A percentile compares a stretch with the other conserved stretches of the same genome.
phyloP scores from a whole-genome alignment of 768 basidiomycete species.

The Mrakia blollopis region DNA sequence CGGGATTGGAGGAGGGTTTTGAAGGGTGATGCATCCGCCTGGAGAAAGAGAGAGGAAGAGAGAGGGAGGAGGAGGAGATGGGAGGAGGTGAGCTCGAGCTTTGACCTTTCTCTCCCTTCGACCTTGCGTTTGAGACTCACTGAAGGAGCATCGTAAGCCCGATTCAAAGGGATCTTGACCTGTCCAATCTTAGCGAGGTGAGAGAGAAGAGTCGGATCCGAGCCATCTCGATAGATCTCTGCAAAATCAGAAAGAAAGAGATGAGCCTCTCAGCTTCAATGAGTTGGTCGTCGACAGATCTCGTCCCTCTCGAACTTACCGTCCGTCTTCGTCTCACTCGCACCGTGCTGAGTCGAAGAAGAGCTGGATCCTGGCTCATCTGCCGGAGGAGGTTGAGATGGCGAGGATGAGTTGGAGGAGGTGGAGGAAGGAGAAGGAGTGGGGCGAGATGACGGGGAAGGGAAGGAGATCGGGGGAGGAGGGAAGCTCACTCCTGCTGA shows the following conservation, averaged over 20 bases:
- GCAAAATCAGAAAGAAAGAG: not conserved
- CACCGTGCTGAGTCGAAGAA: not conserved
- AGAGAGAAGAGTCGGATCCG: not conserved
- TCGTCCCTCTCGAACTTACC: not conserved
- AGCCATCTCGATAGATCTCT: conserved; percentile 3
- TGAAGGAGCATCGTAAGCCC: not conserved
- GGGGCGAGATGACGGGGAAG: not conserved
- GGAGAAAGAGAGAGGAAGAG: not conserved
- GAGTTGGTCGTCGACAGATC: not conserved
- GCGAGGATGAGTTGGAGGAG: not conserved
- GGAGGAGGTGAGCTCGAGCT: not conserved
- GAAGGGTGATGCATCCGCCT: not conserved
- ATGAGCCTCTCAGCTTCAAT: not conserved
- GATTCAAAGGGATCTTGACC: not conserved
- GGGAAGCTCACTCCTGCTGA: not conserved
- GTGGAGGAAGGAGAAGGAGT: not conserved
- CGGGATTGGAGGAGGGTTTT: not conserved
- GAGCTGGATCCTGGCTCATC: not conserved
- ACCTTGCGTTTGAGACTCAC: not conserved
- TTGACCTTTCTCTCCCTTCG: not conserved
- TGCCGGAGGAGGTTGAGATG: not conserved
- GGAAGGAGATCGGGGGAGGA: not conserved
- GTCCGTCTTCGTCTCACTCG: not conserved
- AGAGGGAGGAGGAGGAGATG: not conserved
- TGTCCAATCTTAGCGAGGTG: not conserved